Conservation (phyloP, 2,329 filamentous ascomycete species). For the Diaporthe amygdali region DNA sequence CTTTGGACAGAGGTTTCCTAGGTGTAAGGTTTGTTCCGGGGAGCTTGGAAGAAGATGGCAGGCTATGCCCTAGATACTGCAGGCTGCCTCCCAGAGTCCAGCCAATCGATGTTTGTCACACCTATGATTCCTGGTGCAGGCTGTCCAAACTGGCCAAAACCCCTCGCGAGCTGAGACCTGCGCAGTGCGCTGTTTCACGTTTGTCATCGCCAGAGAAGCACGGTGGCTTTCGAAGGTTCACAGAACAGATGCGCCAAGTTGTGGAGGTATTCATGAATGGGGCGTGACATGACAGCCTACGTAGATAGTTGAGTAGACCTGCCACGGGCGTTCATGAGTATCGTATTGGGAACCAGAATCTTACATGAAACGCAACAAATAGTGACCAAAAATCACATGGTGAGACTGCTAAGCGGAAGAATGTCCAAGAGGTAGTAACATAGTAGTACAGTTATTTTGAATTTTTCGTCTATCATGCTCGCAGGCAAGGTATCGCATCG, state of each 20-base stretch:
- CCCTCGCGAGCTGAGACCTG: not conserved
- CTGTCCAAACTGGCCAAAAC: not conserved
- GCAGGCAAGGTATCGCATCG: slow-evolving; percentile 10
- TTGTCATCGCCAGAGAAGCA: no score
- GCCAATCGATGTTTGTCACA: not conserved
- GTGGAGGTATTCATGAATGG: no score
- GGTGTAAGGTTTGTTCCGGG: no score
- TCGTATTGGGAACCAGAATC: no score
- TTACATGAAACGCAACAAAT: not conserved
- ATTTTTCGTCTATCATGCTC: slow-evolving; percentile 15
- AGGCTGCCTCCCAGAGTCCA: not conserved
- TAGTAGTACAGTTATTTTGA: slow-evolving; percentile 15
- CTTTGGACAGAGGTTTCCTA: no score
- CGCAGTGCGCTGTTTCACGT: no score
- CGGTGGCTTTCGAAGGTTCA: no score
- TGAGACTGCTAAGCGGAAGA: not conserved
- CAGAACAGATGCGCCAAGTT: no score
- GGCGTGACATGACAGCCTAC: no score
- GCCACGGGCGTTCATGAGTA: no score
- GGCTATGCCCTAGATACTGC: not conserved
- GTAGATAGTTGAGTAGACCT: no score
- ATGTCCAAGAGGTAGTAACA: slow-evolving; percentile 7
- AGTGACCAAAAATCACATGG: rapidly evolving
- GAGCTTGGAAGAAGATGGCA: no score
- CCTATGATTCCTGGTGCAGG: not conserved